Evolutionary conservation across 805 yeast species (phyloP), one percentile per base, ranked within the genome.

Genomic region (Citeromyces matritensis): DNA sequence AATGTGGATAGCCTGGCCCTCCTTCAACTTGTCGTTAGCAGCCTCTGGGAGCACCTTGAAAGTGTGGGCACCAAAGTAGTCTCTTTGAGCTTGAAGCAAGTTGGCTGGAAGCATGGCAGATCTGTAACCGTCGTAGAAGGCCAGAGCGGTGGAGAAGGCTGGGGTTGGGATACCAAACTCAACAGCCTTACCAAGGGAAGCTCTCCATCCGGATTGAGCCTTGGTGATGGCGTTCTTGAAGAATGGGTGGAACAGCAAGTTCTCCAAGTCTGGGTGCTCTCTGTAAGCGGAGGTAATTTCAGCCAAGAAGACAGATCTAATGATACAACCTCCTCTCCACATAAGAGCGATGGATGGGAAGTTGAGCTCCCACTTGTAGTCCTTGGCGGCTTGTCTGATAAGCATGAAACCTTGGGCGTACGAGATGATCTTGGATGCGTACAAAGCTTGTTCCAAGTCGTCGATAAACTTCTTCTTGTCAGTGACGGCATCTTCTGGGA

Each of bases 291-390:
- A 60, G 45, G 98, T 88, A 65, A 88, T 88, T 63, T 88, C 96
- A 54, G 77, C 96, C 55, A 88, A 70, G 81, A 88, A 88, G 43
- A 88, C 96, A 36, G 98, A 88, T 73, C 97, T 83, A 65, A 88
- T 88, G 62, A 88, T 88, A 73, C 98, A 88, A 50, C 98, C 98
- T 69, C 98, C 98, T 74, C 98, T 79, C 98, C 98, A 88, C 97
- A 88, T 88, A 52, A 91, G 73, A 47, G 97, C 97, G 50, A 91
- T 91, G 38, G 94, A 91, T 48, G 38, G 95, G 76, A 83, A 81
- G 79, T 88, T 91, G 58, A 88, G 72, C 62, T 82, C 76, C 98
- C 98, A 88, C 53, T 77, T 77, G 73, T 84, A 88, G 60, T 84
- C 94, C 63, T 73, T 78, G 45, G 95, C 97, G 48, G 97, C 97